These are phyloP conservation scores for Phanerochaete sordida DNA, from an alignment of 768 basidiomycete species.

Conservation along the genomic window DNA sequence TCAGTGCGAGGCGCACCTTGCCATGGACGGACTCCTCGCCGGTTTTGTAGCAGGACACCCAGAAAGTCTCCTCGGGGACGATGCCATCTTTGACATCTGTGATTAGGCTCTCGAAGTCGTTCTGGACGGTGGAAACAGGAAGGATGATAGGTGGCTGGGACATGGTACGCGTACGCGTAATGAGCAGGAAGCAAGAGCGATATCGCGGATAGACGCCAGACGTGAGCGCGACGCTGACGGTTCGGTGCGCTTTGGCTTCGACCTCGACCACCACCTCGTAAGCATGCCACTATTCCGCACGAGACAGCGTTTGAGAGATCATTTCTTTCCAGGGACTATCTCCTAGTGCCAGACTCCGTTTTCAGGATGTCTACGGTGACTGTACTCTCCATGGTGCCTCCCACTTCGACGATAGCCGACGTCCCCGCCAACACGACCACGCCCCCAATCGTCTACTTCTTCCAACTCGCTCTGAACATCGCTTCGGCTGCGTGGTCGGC, in stretches of 20 bases:
- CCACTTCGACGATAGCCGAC: not conserved
- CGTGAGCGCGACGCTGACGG: not conserved
- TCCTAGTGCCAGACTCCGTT: not conserved
- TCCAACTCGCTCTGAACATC: not conserved
- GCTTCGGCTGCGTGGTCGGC: not conserved
- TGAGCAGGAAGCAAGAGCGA: not conserved
- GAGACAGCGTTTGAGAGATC: no score
- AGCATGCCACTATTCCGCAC: not conserved
- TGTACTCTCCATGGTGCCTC: not conserved
- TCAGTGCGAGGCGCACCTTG: conserved; percentile 50
- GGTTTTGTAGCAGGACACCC: conserved; percentile 69
- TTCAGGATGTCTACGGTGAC: not conserved
- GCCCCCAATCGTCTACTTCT: conserved; percentile 13
- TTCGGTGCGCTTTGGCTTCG: not conserved
- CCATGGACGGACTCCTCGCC: conserved; percentile 59
- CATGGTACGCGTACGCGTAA: not conserved
- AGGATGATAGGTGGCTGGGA: conserved; percentile 23
- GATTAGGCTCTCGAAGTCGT: conserved; percentile 55
- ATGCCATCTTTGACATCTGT: conserved; percentile 60
- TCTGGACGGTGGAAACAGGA: conserved; percentile 58
- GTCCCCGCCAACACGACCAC: not conserved
- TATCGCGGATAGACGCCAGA: conserved; percentile 1
- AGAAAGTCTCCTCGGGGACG: conserved; percentile 58
- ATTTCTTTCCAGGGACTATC: no score
- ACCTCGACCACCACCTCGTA: not conserved